Evolutionary conservation across 2,329 filamentous ascomycete species (phyloP).

Genomic region (Beauveria sp.): DNA sequence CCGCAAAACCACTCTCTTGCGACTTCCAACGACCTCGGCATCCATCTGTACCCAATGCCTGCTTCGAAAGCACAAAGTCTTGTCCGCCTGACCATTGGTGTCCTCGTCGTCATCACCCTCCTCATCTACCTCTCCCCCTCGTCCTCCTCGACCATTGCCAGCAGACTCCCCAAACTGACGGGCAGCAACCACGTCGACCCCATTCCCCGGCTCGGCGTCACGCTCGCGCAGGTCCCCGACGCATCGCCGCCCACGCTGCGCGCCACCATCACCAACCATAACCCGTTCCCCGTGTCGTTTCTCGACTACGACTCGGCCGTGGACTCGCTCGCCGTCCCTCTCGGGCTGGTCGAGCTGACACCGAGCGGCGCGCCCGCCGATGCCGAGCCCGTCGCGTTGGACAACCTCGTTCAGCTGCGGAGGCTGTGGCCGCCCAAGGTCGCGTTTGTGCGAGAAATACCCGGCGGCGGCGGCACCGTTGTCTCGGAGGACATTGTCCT

Average conservation of each 20-base stretch:
- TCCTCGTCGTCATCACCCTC: neutral
- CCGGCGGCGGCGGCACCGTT: slow-evolving; percentile 23
- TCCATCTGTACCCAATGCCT: neutral
- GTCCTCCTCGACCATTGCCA: neutral
- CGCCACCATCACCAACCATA: slow-evolving; percentile 29
- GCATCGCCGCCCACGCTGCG: slow-evolving; percentile 26
- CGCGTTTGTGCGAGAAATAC: slow-evolving; percentile 27
- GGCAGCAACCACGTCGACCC: neutral
- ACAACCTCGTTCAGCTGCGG: slow-evolving; percentile 22
- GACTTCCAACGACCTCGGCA: no score
- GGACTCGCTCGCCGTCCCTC: slow-evolving; percentile 26
- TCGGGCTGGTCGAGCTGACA: slow-evolving; percentile 27
- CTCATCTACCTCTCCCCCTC: neutral
- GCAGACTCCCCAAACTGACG: neutral
- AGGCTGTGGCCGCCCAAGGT: slow-evolving; percentile 28
- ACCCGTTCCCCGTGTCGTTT: slow-evolving; percentile 27
- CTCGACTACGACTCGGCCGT: slow-evolving; percentile 32
- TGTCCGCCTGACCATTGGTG: neutral
- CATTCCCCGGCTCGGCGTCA: slow-evolving; percentile 22
- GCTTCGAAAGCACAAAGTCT: neutral
- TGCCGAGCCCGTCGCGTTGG: slow-evolving; percentile 21
- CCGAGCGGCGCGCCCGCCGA: slow-evolving; percentile 18
- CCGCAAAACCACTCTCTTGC: neutral
- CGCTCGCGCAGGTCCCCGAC: slow-evolving; percentile 22
- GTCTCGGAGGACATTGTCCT: slow-evolving; percentile 25